Base-by-base conservation (phyloP, 768 basidiomycete genomes). In the Hygrocybe coccinea region DNA sequence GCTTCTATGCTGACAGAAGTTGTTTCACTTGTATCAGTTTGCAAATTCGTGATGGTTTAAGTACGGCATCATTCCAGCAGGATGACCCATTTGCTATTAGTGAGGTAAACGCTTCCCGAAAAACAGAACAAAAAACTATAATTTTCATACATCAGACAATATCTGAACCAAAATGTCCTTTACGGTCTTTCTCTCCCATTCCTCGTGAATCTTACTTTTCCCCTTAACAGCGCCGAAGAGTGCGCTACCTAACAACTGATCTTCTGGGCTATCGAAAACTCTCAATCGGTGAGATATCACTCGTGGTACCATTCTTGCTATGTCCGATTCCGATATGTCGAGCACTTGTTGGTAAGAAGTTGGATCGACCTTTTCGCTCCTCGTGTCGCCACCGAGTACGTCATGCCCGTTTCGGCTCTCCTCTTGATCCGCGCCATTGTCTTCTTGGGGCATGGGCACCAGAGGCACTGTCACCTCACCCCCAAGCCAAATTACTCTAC, bases 211-310 rank as follows among this genome's bases (percentile, higher is more conserved):
- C 60, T 44, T 39, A 38, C 50, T 17, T 6, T 6, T 10, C 48
- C 25, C 29, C 29, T 51, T 19, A 22, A 70, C 71, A 12, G 85
- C 86, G 25, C 84, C 81, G 62, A 77, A 84, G 56, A 85, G 66
- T 2, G 80, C 76, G 57, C 87, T 82, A 7, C 81, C 81, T 55
- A 91, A 67, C 2, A 89, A 69, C 65, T 91, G 86, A 56, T 89
- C 86, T 56, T 81, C 74, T 1, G 86, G 86, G 1, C 86, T 82
- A 64, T 83, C 79, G 36, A 88, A 76, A 54, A 89, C 79, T 49
- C 85, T 76, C 57, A 92, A 64, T 10, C 90, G 84, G 70, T 92
- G 90, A 6, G 86, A 84, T 29, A 91, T 77, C 0, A 85, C 82
- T 19, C 87, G 72, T 35, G 87, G 87, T 59, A 88, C 79, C 25